Evolutionary conservation across 441 rosid genomes (phyloP).

Genomic region (Populus tomentosa): DNA sequence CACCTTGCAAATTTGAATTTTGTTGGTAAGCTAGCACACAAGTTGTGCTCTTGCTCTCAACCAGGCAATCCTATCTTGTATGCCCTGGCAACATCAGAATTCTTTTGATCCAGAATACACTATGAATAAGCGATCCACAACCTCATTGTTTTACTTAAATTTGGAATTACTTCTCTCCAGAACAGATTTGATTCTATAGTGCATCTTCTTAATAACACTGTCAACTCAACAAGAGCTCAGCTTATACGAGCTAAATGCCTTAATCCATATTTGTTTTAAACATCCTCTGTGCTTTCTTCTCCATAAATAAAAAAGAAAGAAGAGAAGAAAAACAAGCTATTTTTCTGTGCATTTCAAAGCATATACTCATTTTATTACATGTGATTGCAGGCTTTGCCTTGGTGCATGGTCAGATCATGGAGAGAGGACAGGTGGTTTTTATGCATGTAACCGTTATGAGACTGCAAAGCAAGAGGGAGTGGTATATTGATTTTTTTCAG

Average conservation of each 20-base stretch:
- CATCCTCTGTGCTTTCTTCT: neutral
- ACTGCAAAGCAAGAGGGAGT: constrained; percentile 91
- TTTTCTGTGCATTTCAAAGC: neutral
- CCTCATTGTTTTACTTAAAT: neutral
- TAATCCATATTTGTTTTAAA: neutral
- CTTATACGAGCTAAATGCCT: neutral
- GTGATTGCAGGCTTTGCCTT: constrained; percentile 79
- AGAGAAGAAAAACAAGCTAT: neutral
- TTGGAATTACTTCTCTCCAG: neutral
- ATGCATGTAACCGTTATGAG: constrained; percentile 95
- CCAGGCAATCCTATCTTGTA: neutral
- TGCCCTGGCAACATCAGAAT: neutral
- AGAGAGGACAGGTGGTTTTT: constrained; percentile 90
- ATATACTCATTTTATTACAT: neutral
- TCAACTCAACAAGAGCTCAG: neutral
- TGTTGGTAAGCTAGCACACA: constrained; percentile 61
- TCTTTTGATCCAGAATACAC: neutral
- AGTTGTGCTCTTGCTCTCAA: neutral
- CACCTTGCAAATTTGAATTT: constrained; percentile 98
- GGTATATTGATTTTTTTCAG: constrained; percentile 36
- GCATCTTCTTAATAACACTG: neutral
- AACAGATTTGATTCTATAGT: neutral
- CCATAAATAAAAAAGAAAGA: neutral
- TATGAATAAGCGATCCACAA: neutral
- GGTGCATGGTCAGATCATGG: constrained; percentile 96